phyloP scores from a whole-genome alignment of 257 asterid genomes.

The Solanum sejunctum region DNA sequence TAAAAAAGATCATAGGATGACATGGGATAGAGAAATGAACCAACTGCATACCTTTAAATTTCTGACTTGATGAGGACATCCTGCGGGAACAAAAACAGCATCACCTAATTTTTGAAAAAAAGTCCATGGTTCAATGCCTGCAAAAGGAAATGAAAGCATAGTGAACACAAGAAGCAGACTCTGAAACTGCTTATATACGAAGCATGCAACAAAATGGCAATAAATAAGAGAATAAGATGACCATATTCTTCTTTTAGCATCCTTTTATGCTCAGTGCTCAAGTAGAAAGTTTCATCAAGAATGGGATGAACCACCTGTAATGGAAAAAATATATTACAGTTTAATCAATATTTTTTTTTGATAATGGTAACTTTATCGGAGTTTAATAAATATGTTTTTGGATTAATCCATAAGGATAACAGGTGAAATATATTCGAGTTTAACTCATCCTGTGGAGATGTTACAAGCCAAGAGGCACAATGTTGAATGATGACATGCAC shows the following conservation, averaged over 20 bases:
- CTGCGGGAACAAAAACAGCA: constrained; percentile 34
- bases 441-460: background rate
- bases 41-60: constrained; percentile 26
- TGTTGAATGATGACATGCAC: background rate
- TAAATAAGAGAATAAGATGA: background rate
- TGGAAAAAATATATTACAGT: background rate
- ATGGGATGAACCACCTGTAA: constrained; percentile 63
- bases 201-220: background rate
- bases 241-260: constrained; percentile 44
- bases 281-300: constrained; percentile 67
- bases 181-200: background rate
- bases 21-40: background rate
- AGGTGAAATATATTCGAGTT: background rate
- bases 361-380: background rate
- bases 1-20: background rate
- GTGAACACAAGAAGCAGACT: background rate
- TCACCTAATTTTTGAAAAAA: constrained; percentile 37
- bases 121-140: constrained; percentile 45
- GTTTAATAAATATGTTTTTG: background rate
- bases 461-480: background rate
- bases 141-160: background rate
- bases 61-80: constrained; percentile 45
- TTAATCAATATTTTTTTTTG: background rate
- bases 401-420: background rate
- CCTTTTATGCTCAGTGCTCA: constrained; percentile 40